Evolutionary conservation across 2,329 filamentous ascomycete species (phyloP), one percentile per base, ranked within the genome.

Genomic region (Epichloe scottii): DNA sequence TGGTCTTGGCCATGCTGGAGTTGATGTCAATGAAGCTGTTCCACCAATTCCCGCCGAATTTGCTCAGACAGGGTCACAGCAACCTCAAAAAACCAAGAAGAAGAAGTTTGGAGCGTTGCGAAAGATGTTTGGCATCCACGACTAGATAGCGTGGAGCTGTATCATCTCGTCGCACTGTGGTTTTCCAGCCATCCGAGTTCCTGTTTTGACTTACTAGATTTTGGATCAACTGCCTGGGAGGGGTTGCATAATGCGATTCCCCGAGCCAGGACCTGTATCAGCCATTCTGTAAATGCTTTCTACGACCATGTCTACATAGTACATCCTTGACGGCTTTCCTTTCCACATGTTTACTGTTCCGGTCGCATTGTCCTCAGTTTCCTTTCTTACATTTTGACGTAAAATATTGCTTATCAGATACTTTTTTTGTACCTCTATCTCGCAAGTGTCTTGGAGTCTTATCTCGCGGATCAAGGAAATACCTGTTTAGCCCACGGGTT

Each of bases 71-170:
- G 48, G 38, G 4, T n/a, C n/a, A 5, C 41, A 46, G 26, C 30
- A 33, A 14, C 42, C 43, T 38, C 54, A 56, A 37, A 54, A 42
- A 49, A 63, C 58, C 55, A 74, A 67, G 68, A 79, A 77, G 69
- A 87, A 87, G 74, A 85, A 83, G 66, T 87, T 88, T 65, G 74
- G 75, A 41, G 68, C 72, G 50, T 65, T 88, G 62, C 78, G 84
- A 63, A 78, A 73, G 63, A 83, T 84, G 64, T 85, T 88, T 66
- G 64, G 71, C 41, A 62, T 77, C 51, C 62, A 75, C 54, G 71
- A 75, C 54, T 74, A 68, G 67, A 50, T 42, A 17, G 50, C 41
- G 49, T 55, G 50, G 50, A 53, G 51, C 53, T 49, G 34, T 43
- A 37, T 45, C 51, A 37, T 51, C 49, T 53, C 37, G 30, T 35